A percentile compares a stretch with the other conserved stretches of the same genome.
Conservation (phyloP, 345 rosid genomes). For the Salix viminalis region DNA sequence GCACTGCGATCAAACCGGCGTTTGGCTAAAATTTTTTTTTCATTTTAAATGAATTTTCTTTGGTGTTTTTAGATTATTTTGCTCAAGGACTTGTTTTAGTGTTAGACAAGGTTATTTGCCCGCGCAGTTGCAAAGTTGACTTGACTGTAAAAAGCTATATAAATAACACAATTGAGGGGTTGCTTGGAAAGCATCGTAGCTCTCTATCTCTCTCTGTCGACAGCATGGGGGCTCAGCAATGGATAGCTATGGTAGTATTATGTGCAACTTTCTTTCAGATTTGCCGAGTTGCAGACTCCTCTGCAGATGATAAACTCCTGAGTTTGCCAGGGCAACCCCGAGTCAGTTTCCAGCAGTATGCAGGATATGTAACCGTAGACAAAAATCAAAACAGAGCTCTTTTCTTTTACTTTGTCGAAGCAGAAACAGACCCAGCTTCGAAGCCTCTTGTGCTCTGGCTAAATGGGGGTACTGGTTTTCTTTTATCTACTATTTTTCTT, state of each 20-base stretch:
- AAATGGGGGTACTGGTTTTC: constrained; percentile 8
- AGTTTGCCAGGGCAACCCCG: constrained; percentile 19
- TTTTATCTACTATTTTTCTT: not conserved
- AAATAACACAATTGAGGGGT: not conserved
- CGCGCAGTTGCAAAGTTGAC: not conserved
- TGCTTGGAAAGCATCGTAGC: no score
- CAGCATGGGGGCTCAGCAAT: not conserved
- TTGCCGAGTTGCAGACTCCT: not conserved
- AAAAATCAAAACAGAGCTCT: constrained; percentile 1
- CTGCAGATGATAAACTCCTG: not conserved
- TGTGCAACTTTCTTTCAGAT: not conserved
- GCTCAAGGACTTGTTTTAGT: no score
- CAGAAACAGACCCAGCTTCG: constrained; percentile 7
- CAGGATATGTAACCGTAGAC: constrained; percentile 10
- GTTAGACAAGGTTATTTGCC: no score
- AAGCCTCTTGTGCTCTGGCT: constrained; percentile 22
- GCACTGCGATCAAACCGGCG: no score
- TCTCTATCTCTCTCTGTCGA: not conserved
- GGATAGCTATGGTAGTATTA: not conserved
- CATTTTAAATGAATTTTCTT: no score
- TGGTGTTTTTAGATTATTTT: no score
- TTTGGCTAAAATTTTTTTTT: no score
- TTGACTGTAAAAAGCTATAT: no score
- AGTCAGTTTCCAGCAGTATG: constrained; percentile 14
- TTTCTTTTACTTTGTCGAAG: constrained; percentile 17